Evolutionary conservation across 495 filamentous ascomycete species (phyloP).

Genomic region (Aspergillus conjunctus): DNA sequence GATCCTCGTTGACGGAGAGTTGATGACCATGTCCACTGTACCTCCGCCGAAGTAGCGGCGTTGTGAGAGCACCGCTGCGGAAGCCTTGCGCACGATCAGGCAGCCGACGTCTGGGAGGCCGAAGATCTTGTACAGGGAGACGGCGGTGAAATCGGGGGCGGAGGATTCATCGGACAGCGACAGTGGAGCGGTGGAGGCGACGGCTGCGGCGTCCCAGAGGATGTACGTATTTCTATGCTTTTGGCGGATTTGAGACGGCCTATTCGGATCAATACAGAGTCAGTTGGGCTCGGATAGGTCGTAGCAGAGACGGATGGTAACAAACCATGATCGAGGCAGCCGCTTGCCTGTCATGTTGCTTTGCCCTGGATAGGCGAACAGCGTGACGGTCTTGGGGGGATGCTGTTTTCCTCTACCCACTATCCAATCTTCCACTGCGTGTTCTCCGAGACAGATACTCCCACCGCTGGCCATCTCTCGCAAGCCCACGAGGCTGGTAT

Average conservation of each 20-base stretch:
- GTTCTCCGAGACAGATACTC: constrained; percentile 66
- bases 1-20: constrained; percentile 40
- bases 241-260: constrained; percentile 56
- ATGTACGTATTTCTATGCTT: constrained; percentile 57
- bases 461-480: constrained; percentile 59
- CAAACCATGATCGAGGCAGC: constrained; percentile 45
- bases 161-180: constrained; percentile 58
- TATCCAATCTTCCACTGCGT: constrained; percentile 70
- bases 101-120: constrained; percentile 78
- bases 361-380: constrained; percentile 79
- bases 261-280: constrained; percentile 35
- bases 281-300: background rate
- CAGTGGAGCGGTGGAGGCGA: constrained; percentile 66
- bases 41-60: constrained; percentile 78
- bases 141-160: constrained; percentile 71
- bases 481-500: constrained; percentile 73
- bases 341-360: constrained; percentile 78
- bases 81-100: constrained; percentile 64
- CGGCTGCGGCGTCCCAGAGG: constrained; percentile 72
- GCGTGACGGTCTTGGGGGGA: constrained; percentile 37
- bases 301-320: background rate
- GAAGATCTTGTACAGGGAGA: constrained; percentile 84
- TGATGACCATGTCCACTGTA: constrained; percentile 70
- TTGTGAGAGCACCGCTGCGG: constrained; percentile 61
- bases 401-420: background rate